These are phyloP conservation scores for Cryphonectria nitschkei DNA, from an alignment of 2,329 filamentous ascomycete species.

Conservation along the genomic window DNA sequence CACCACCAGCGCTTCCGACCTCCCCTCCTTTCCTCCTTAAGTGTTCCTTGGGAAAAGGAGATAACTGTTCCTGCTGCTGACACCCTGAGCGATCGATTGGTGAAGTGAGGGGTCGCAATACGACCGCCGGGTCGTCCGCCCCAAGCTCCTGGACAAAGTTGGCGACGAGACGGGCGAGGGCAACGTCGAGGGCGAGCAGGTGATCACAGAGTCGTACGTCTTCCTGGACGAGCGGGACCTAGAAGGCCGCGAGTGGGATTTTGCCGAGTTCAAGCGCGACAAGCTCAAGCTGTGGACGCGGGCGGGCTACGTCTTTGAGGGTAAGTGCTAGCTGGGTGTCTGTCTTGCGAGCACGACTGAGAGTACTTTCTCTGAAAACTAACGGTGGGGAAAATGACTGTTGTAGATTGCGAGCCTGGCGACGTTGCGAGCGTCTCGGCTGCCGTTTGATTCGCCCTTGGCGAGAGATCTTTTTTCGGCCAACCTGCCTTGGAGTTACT, in stretches of 20 bases:
- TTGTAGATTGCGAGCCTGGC: constrained; percentile 31
- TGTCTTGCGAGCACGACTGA: background rate
- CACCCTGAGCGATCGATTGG: background rate
- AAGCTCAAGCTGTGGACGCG: constrained; percentile 64
- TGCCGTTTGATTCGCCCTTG: constrained; percentile 2
- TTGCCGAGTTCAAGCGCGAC: constrained; percentile 77
- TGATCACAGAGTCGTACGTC: constrained; percentile 67
- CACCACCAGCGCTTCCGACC: background rate
- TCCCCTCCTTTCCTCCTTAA: no score
- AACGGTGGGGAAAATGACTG: background rate
- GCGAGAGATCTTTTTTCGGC: background rate
- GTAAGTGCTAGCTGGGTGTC: constrained; percentile 34
- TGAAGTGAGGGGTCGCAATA: constrained; percentile 73
- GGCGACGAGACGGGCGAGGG: constrained; percentile 45
- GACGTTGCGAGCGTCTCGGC: constrained; percentile 30
- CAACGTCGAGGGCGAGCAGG: constrained; percentile 49
- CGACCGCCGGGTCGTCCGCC: constrained; percentile 54
- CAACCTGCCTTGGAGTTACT: background rate
- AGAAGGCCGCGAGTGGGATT: constrained; percentile 84
- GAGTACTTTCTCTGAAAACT: constrained; percentile 1
- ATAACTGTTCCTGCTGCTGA: background rate
- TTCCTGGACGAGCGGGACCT: constrained; percentile 57
- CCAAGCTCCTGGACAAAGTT: constrained; percentile 53
- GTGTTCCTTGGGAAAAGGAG: background rate
- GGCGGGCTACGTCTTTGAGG: constrained; percentile 51